Base-by-base conservation (phyloP, 257 asterid species). In the Henckelia pumila region DNA sequence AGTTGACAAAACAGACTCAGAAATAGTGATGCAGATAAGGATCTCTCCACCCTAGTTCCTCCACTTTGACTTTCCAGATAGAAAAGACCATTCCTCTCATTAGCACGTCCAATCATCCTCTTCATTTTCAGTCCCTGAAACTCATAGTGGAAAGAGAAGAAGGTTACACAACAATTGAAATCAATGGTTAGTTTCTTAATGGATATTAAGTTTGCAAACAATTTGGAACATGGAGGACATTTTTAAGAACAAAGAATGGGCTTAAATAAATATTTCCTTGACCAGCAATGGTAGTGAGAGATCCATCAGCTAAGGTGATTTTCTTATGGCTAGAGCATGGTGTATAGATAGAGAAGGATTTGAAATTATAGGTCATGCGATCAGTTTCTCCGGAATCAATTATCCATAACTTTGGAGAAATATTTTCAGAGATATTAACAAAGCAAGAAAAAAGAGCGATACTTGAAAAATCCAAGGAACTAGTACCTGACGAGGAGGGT, bases 211-310 rank as follows among this genome's bases (percentile, higher is more conserved):
- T 19, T 68, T 8, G 64, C 32, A 2, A 60, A 61, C n/a, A 68
- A 22, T 56, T 74, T 22, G 62, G 71, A 19, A 75, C 59, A 63
- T 63, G 62, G 6, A 67, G 66, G 20, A 61, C 69, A 28, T 73
- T 58, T 72, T 49, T 64, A 19, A 60, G 65, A 17, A 67, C n/a
- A 26, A 52, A 22, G 1, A 24, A 8, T 8, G 47, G 26, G 10
- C 26, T 37, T 0, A 68, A 23, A n/a, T 33, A 11, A 11, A 66
- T 58, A 30, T 67, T 68, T 32, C 52, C 61, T n/a, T 17, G 29
- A n/a, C 74, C 59, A n/a, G 74, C 78, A n/a, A 63, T 33, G 24
- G 55, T 68, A 19, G 40, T 33, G 20, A 62, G 4, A 9, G 66
- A 29, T 0, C 78, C 78, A 68, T 74, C 59, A 10, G 64, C 59